Conservation (phyloP, 805 yeast genomes). For the Zygosaccharomyces bailii region DNA sequence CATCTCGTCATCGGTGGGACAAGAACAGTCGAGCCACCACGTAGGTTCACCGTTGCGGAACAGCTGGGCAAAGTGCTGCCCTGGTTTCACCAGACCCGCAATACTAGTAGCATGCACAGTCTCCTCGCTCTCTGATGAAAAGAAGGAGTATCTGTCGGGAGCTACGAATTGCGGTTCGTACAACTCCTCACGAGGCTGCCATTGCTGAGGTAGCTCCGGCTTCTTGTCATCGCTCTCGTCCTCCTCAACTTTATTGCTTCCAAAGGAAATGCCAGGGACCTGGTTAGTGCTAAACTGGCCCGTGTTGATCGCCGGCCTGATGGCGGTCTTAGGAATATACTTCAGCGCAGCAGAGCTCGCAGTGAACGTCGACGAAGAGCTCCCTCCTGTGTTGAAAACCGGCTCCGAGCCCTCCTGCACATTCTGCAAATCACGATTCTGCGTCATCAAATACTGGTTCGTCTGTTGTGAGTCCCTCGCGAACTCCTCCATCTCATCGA, state of each 20-base stretch:
- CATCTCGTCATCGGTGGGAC: conserved; percentile 96
- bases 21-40: conserved; percentile 95
- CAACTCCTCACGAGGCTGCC: conserved; percentile 6
- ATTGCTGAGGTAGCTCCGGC: not conserved
- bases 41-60: conserved; percentile 71
- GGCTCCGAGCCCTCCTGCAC: conserved; percentile 1
- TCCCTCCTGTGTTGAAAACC: conserved; percentile 5
- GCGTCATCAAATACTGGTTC: conserved; percentile 36
- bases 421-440: conserved; percentile 7
- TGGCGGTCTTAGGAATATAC: conserved; percentile 49
- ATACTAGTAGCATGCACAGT: conserved; percentile 88
- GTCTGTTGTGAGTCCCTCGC: conserved; percentile 57
- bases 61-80: conserved; percentile 61
- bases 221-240: conserved; percentile 14
- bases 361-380: conserved; percentile 35
- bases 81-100: conserved; percentile 67
- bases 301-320: conserved; percentile 1
- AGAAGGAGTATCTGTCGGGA: conserved; percentile 82
- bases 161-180: conserved; percentile 27
- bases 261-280: conserved; percentile 39
- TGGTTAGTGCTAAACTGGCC: conserved; percentile 3
- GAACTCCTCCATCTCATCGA: conserved; percentile 84
- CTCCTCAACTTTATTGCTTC: conserved; percentile 38
- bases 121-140: conserved; percentile 76
- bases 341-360: conserved; percentile 52